A percentile compares a stretch with the other conserved stretches of the same genome.
phyloP scores from a whole-genome alignment of 2,329 filamentous ascomycete species.

The Botrytis aclada region DNA sequence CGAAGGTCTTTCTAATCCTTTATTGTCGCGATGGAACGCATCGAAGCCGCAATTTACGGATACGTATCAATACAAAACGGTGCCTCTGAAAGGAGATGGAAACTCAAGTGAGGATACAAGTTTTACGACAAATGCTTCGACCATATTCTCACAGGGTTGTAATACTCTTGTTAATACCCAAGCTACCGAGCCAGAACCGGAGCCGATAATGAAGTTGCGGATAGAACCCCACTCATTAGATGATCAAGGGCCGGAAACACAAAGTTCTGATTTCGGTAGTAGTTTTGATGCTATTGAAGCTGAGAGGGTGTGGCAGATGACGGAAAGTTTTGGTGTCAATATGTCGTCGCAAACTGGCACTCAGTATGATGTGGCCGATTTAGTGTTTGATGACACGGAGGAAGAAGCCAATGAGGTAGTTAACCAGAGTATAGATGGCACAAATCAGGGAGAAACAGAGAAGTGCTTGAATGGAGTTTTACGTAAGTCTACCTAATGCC shows the following conservation, averaged over 20 bases:
- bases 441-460: conserved; percentile 6
- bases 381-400: neutral
- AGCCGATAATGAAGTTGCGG: neutral
- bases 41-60: neutral
- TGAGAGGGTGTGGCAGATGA: neutral
- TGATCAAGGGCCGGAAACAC: neutral
- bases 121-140: conserved; percentile 27
- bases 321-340: neutral
- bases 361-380: neutral
- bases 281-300: conserved; percentile 4
- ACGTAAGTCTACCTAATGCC: neutral
- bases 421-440: neutral
- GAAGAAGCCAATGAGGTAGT: neutral
- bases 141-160: conserved; percentile 24
- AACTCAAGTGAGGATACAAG: conserved; percentile 20
- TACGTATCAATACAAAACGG: neutral
- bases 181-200: conserved; percentile 21
- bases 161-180: conserved; percentile 17
- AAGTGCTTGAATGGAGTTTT: conserved; percentile 18
- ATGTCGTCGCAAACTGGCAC: neutral
- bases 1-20: neutral
- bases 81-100: neutral
- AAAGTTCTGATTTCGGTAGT: conserved; percentile 12
- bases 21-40: neutral
- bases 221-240: neutral